Conservation (phyloP, 805 yeast genomes). For the Myxozyma lipomycoides region DNA sequence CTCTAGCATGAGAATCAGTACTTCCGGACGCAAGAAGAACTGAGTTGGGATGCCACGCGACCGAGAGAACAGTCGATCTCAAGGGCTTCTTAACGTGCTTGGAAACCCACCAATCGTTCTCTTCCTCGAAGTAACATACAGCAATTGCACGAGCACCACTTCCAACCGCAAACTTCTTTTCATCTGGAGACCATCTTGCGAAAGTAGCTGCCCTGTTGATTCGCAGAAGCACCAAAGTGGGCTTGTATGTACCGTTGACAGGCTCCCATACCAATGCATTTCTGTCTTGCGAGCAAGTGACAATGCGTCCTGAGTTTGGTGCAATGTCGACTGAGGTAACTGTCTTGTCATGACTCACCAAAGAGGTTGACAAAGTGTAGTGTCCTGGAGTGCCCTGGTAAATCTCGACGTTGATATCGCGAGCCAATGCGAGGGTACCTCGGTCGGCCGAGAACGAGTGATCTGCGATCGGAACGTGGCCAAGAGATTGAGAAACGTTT, state of each 20-base stretch:
- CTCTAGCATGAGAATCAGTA: slow-evolving; percentile 88
- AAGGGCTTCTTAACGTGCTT: slow-evolving; percentile 96
- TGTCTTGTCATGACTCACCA: slow-evolving; percentile 85
- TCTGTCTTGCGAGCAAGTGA: slow-evolving; percentile 96
- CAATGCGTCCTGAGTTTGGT: slow-evolving; percentile 71
- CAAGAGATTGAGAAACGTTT: slow-evolving; percentile 52
- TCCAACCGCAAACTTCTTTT: slow-evolving; percentile 95
- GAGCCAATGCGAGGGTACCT: slow-evolving; percentile 71
- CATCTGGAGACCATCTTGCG: slow-evolving; percentile 92
- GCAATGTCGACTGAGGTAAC: slow-evolving; percentile 94
- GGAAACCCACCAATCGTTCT: slow-evolving; percentile 99
- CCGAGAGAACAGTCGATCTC: slow-evolving; percentile 73
- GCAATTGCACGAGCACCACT: slow-evolving; percentile 93
- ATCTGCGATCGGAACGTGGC: slow-evolving; percentile 83
- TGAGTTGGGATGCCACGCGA: slow-evolving; percentile 92
- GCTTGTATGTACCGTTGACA: slow-evolving; percentile 62
- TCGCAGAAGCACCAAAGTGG: slow-evolving; percentile 86
- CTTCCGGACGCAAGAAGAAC: slow-evolving; percentile 87
- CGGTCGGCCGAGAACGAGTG: slow-evolving; percentile 78
- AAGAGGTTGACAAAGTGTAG: slow-evolving; percentile 61
- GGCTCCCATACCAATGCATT: slow-evolving; percentile 97
- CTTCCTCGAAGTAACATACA: slow-evolving; percentile 91
- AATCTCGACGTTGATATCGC: slow-evolving; percentile 69
- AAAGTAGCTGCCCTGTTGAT: slow-evolving; percentile 93
- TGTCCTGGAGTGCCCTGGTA: slow-evolving; percentile 51